Evolutionary conservation across 108 stramenopile genomes (phyloP), one percentile per base, ranked within the genome.

Genomic region (Skeletonema grethae): DNA sequence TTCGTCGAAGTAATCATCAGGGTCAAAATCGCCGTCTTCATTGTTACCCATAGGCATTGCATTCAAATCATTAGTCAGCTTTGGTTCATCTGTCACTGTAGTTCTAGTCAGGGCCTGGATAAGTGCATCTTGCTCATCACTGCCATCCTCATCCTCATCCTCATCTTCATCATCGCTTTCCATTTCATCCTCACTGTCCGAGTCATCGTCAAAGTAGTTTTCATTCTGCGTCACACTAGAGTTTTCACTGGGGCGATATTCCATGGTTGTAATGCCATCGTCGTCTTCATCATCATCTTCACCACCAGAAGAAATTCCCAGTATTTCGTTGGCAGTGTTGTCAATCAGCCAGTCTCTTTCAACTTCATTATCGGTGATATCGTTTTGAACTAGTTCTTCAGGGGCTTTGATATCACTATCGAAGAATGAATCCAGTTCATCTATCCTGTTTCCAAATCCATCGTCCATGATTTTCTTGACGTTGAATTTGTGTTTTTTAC

Each of bases 1-100:
- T 70, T 86, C 88, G 28, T 86, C 85, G 9, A 87, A 32, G 22
- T 70, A 59, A 25, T 77, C 83, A 62, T 82, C 78, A 18, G 61
- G 32, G 45, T 82, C 67, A 59, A 57, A 35, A 28, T 65, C 58
- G 25, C 18, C 63, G 28, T 58, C 56, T 65, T 75, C 59, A 1
- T 31, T 20, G 24, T 34, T 32, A 24, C 35, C 60, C 9, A 32
- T 53, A 22, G 18, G n/a, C n/a, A n/a, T 0, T 53, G 22, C 22
- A 22, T 7, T 22, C 20, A 53, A 24, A 53, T 53, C 50, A 24
- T 22, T 22, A 2, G 50, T 8, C 22, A 22, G 50, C 50, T 53
- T 53, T 9, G 20, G 18, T 22, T 53, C 50, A 53, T 24, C 50
- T 20, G 22, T 8, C 50, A 53, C 1, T 9, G 8, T 53, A 22